Conservation (phyloP, 2,329 filamentous ascomycete species). For the Cercospora beticola region DNA sequence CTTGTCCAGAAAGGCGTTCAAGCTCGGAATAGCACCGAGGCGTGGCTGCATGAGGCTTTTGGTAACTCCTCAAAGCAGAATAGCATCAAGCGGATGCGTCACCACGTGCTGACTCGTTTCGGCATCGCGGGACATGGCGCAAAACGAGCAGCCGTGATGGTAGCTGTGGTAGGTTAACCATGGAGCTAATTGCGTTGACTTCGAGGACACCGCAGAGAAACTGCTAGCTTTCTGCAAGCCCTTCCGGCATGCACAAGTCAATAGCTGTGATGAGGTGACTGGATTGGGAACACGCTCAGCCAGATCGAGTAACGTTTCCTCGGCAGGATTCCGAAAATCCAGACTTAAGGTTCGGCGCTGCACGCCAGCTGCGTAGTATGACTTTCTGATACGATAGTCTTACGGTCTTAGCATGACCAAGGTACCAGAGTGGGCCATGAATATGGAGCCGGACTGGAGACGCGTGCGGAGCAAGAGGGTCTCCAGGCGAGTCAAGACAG, state of each 20-base stretch:
- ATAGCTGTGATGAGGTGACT: not conserved
- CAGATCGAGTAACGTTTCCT: not conserved
- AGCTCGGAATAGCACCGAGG: not conserved
- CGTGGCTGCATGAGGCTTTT: not conserved
- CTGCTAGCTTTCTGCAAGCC: conserved; percentile 1
- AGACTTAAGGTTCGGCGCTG: not conserved
- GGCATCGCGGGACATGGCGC: not conserved
- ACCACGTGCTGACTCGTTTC: conserved; percentile 1
- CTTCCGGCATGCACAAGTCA: not conserved
- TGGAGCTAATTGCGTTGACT: not conserved
- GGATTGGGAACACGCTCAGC: not conserved
- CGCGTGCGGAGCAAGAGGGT: no score
- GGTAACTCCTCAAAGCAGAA: not conserved
- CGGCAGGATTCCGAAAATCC: not conserved
- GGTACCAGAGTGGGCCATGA: not conserved
- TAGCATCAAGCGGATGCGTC: not conserved
- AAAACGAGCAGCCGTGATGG: not conserved
- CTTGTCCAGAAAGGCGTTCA: not conserved
- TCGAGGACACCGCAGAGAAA: not conserved
- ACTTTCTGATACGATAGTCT: not conserved
- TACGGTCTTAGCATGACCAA: not conserved
- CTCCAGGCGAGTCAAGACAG: no score
- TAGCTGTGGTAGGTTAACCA: no score
- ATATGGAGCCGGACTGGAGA: not conserved
- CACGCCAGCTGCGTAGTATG: not conserved